phyloP scores from a whole-genome alignment of 345 rosid species.

The Citrus medica region DNA sequence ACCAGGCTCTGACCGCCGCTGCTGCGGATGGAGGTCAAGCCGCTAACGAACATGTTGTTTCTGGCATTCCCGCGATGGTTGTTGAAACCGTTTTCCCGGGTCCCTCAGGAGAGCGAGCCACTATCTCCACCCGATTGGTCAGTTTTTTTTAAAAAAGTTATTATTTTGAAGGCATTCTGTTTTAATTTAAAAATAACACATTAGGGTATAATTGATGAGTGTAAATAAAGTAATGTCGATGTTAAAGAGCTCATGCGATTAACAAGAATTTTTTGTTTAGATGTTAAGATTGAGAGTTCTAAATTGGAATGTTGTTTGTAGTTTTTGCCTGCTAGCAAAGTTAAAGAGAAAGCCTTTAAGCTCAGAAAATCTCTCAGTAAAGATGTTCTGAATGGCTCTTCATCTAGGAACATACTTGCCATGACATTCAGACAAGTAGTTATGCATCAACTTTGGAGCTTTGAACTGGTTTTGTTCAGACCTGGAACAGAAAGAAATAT shows the following conservation, averaged over 20 bases:
- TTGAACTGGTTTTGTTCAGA: slow-evolving; percentile 57
- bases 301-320: slow-evolving; percentile 21
- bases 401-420: slow-evolving; percentile 67
- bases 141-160: background rate
- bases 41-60: slow-evolving; percentile 62
- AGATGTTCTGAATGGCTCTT: slow-evolving; percentile 40
- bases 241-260: background rate
- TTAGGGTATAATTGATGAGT: background rate
- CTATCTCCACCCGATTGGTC: slow-evolving; percentile 78
- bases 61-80: slow-evolving; percentile 69
- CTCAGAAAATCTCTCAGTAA: slow-evolving; percentile 38
- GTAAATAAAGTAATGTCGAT: background rate
- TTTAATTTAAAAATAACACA: background rate
- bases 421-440: slow-evolving; percentile 92
- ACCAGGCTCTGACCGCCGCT: slow-evolving; percentile 84
- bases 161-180: background rate
- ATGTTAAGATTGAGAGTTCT: background rate
- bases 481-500: slow-evolving; percentile 77
- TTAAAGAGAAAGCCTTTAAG: slow-evolving; percentile 62
- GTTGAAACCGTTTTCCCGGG: slow-evolving; percentile 84
- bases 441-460: slow-evolving; percentile 67
- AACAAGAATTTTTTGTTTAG: background rate
- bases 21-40: slow-evolving; percentile 91
- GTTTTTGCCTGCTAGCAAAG: slow-evolving; percentile 86
- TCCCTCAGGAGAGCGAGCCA: slow-evolving; percentile 46